These are phyloP conservation scores for Coffea canephora DNA, from an alignment of 257 asterid genomes.

Conservation along the genomic window DNA sequence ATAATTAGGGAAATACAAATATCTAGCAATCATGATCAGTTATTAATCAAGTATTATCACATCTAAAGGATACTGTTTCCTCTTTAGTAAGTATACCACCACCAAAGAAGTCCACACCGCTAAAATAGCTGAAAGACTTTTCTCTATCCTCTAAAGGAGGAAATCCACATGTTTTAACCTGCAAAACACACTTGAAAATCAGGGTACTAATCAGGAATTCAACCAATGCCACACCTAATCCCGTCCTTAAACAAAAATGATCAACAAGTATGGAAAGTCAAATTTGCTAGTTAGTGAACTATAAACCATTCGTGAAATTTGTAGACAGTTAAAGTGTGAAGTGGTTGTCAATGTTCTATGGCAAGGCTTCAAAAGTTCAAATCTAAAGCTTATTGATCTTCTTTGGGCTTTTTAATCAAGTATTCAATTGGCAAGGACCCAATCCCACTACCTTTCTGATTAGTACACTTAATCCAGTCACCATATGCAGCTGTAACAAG, in stretches of 20 bases:
- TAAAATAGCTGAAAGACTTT: slow-evolving; percentile 49
- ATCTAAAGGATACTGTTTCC: slow-evolving; percentile 79
- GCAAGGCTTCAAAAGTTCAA: not conserved
- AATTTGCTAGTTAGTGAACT: not conserved
- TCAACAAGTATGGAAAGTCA: not conserved
- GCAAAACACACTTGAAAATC: slow-evolving; percentile 28
- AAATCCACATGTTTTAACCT: slow-evolving; percentile 89
- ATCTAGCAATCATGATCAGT: not conserved
- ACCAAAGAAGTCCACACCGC: slow-evolving; percentile 85
- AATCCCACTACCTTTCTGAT: not conserved
- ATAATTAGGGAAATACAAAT: slow-evolving; percentile 39
- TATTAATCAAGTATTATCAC: not conserved
- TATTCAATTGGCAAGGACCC: too few relatives aligned
- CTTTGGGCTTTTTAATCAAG: not conserved
- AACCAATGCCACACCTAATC: not conserved
- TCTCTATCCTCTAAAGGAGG: slow-evolving; percentile 93
- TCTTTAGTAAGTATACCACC: slow-evolving; percentile 80
- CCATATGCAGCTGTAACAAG: not conserved
- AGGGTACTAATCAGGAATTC: not conserved
- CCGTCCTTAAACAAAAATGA: not conserved
- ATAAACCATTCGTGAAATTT: not conserved
- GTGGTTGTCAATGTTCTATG: not conserved
- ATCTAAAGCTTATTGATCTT: not conserved
- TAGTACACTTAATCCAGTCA: not conserved
- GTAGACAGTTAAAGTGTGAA: not conserved